Percentiles rank a stretch among this genome's conserved stretches.
Conservation (phyloP, 305 asterid species). For the Fraxinus sp. region DNA sequence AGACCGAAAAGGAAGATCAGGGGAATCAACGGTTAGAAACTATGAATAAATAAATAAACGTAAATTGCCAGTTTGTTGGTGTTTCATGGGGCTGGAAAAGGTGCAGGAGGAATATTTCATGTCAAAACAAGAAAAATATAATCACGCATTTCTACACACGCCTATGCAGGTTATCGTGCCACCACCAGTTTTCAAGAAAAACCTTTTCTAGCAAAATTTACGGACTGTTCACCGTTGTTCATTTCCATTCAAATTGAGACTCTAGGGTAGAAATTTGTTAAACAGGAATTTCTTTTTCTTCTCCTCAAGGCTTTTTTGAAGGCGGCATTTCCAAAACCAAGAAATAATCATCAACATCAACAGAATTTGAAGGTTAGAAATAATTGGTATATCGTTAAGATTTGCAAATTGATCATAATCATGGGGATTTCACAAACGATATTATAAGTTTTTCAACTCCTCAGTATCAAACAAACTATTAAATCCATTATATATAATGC, state of each 20-base stretch:
- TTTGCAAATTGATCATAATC: not conserved
- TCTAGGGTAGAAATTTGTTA: not conserved
- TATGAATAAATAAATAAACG: not conserved
- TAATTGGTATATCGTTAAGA: not conserved
- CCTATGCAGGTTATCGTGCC: not conserved
- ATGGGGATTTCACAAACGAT: not conserved
- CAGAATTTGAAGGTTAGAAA: not conserved
- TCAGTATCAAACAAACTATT: not conserved
- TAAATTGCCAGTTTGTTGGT: not conserved
- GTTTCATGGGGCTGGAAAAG: not conserved
- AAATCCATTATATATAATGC: not conserved
- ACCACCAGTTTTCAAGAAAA: not conserved
- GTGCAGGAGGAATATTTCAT: conserved; percentile 1
- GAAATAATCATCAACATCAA: not conserved
- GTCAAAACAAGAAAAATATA: not conserved
- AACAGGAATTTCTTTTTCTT: not conserved
- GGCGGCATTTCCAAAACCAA: not conserved
- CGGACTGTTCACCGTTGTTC: not conserved
- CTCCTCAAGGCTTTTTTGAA: not conserved
- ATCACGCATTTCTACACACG: not conserved
- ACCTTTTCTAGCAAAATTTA: not conserved
- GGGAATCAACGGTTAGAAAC: not conserved
- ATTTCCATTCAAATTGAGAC: not conserved
- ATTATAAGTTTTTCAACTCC: not conserved
- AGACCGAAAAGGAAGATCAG: not conserved